Conservation (phyloP, 2,329 filamentous ascomycete species). For the Phyllosticta citriasiana region DNA sequence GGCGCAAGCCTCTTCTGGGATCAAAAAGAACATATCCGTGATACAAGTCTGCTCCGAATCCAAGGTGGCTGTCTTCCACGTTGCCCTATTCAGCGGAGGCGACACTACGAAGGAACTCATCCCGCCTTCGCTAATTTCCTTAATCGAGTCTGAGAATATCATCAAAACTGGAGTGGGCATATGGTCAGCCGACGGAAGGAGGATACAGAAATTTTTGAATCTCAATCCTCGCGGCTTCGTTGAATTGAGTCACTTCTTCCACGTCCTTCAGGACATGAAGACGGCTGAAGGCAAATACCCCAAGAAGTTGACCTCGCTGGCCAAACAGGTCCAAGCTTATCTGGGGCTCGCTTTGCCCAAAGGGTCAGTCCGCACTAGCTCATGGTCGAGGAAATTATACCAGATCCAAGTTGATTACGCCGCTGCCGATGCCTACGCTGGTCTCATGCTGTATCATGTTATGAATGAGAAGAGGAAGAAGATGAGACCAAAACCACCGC, state of each 20-base stretch:
- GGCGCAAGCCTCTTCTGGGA: slow-evolving; percentile 35
- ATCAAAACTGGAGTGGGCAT: slow-evolving; percentile 72
- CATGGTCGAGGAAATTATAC: slow-evolving; percentile 60
- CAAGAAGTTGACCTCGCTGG: slow-evolving; percentile 55
- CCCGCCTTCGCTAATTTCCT: slow-evolving; percentile 56
- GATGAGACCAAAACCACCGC: slow-evolving; percentile 60
- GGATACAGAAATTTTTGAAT: slow-evolving; percentile 55
- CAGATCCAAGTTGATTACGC: slow-evolving; percentile 60
- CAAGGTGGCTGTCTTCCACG: slow-evolving; percentile 71
- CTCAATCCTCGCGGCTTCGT: slow-evolving; percentile 59
- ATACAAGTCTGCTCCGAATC: slow-evolving; percentile 73
- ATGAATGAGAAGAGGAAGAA: slow-evolving; percentile 58
- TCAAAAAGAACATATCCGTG: slow-evolving; percentile 64
- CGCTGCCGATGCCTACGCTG: slow-evolving; percentile 81
- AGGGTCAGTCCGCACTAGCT: slow-evolving; percentile 59
- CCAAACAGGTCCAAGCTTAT: slow-evolving; percentile 58
- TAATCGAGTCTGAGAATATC: slow-evolving; percentile 62
- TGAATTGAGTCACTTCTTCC: slow-evolving; percentile 76
- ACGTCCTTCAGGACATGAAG: slow-evolving; percentile 51
- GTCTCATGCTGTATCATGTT: slow-evolving; percentile 61
- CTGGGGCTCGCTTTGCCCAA: slow-evolving; percentile 70
- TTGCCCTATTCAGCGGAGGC: slow-evolving; percentile 48
- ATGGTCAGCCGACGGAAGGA: slow-evolving; percentile 48
- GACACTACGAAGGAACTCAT: slow-evolving; percentile 45
- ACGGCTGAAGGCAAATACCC: slow-evolving; percentile 41